phyloP scores from a whole-genome alignment of 2,329 filamentous ascomycete species.

The Canariomyces notabilis region DNA sequence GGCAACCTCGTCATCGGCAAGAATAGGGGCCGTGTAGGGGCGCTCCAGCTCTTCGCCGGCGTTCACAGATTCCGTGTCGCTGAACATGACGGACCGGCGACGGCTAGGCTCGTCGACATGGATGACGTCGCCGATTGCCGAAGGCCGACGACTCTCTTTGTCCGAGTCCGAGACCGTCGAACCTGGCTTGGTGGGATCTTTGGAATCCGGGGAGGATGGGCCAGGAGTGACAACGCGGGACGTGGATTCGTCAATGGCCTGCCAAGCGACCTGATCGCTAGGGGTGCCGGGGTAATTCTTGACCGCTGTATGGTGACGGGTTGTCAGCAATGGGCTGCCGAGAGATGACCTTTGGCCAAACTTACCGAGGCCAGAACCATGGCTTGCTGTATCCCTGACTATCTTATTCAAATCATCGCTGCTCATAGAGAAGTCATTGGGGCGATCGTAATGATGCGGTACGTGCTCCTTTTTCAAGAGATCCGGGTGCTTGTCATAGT shows the following conservation, averaged over 20 bases:
- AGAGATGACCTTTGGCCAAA: conserved; percentile 3
- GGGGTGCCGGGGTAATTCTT: conserved; percentile 66
- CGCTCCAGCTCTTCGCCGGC: conserved; percentile 54
- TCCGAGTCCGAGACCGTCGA: conserved; percentile 29
- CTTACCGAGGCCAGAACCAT: conserved; percentile 49
- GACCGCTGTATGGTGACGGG: conserved; percentile 52
- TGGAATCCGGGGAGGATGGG: conserved; percentile 43
- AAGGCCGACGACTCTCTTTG: conserved; percentile 30
- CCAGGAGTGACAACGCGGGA: conserved; percentile 69
- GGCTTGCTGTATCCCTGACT: conserved; percentile 64
- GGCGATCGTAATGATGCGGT: conserved; percentile 49
- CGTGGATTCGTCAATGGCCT: conserved; percentile 78
- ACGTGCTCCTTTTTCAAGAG: conserved; percentile 68
- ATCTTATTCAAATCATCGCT: conserved; percentile 87
- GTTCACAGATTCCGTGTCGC: conserved; percentile 36
- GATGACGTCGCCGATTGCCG: conserved; percentile 57
- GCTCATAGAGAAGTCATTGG: conserved; percentile 75
- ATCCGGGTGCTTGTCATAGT: conserved; percentile 90
- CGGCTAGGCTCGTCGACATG: conserved; percentile 68
- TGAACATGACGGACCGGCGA: conserved; percentile 40
- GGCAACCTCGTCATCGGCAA: conserved; percentile 81
- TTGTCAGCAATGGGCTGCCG: conserved; percentile 25
- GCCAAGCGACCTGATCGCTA: conserved; percentile 84
- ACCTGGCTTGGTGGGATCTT: conserved; percentile 30
- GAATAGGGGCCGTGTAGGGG: conserved; percentile 69